Percentiles rank a stretch among this genome's conserved stretches.
These are phyloP conservation scores for Irpex rosettiformis DNA, from an alignment of 1,284 basidiomycete genomes.

Conservation along the genomic window DNA sequence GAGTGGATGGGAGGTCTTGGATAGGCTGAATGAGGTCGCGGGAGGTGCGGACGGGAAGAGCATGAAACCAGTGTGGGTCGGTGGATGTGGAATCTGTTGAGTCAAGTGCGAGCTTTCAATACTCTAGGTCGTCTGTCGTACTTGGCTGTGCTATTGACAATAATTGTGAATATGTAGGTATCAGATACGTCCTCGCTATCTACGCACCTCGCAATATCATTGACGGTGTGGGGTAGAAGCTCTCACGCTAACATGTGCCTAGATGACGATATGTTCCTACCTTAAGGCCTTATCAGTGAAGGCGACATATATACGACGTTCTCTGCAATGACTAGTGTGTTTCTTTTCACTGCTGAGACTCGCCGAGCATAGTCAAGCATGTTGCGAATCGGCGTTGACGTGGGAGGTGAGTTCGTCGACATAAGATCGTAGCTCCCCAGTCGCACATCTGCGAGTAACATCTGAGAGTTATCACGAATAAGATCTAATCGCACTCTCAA, in stretches of 20 bases:
- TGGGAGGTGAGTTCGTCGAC: slow-evolving; percentile 34
- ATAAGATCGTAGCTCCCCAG: too few relatives aligned
- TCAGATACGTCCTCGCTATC: neutral
- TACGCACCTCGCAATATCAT: neutral
- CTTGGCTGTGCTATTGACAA: neutral
- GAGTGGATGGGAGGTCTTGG: slow-evolving; percentile 33
- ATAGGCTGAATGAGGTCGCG: slow-evolving; percentile 33
- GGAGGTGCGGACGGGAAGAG: slow-evolving; percentile 36
- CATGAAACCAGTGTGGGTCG: slow-evolving; percentile 40
- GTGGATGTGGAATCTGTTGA: slow-evolving; percentile 34
- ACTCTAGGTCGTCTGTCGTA: neutral
- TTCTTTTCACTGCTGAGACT: neutral
- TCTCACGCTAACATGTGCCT: neutral
- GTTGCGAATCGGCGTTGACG: slow-evolving; percentile 42
- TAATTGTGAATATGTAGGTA: neutral
- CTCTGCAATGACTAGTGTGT: neutral
- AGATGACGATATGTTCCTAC: neutral
- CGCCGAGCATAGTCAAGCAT: neutral
- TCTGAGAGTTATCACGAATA: too few relatives aligned
- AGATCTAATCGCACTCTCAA: too few relatives aligned
- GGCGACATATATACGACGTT: neutral
- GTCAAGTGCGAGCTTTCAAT: neutral
- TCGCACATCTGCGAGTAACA: too few relatives aligned
- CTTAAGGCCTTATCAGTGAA: neutral
- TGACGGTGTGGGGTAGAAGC: neutral